phyloP scores from a whole-genome alignment of 345 rosid species.

The Eucalyptus cloeziana region DNA sequence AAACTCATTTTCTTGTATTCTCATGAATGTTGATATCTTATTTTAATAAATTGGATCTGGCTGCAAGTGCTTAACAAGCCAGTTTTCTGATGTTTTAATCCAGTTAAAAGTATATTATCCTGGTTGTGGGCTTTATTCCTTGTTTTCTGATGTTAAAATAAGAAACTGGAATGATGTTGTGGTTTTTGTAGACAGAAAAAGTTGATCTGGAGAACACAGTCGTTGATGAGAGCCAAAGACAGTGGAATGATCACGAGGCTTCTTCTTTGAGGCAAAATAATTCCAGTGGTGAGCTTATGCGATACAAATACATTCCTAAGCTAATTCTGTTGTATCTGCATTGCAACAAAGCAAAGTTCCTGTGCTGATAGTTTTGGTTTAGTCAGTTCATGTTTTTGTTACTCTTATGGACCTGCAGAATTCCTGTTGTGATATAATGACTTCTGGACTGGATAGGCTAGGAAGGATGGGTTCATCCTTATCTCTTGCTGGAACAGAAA shows the following conservation, averaged over 20 bases:
- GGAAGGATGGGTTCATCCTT: not conserved
- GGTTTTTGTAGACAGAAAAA: slow-evolving; percentile 77
- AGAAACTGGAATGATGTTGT: not conserved
- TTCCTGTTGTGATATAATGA: not conserved
- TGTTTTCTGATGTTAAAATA: not conserved
- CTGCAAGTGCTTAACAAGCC: not conserved
- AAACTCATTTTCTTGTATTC: not conserved
- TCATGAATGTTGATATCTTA: not conserved
- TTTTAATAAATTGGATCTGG: not conserved
- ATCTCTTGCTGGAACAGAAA: not conserved
- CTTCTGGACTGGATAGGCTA: not conserved
- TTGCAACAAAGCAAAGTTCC: not conserved
- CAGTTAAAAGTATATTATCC: not conserved
- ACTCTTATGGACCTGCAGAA: not conserved
- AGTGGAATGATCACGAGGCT: slow-evolving; percentile 28
- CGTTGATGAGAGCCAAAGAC: slow-evolving; percentile 96
- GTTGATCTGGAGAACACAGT: slow-evolving; percentile 98
- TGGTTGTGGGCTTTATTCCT: not conserved
- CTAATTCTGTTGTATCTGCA: not conserved
- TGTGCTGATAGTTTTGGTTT: not conserved
- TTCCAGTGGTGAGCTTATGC: slow-evolving; percentile 62
- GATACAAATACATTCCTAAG: not conserved
- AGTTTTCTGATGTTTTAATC: not conserved
- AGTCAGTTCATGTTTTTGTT: not conserved
- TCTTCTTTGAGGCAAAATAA: slow-evolving; percentile 44